These are phyloP conservation scores for Ganoderma sinense DNA, from an alignment of 1,284 basidiomycete genomes.

Conservation along the genomic window DNA sequence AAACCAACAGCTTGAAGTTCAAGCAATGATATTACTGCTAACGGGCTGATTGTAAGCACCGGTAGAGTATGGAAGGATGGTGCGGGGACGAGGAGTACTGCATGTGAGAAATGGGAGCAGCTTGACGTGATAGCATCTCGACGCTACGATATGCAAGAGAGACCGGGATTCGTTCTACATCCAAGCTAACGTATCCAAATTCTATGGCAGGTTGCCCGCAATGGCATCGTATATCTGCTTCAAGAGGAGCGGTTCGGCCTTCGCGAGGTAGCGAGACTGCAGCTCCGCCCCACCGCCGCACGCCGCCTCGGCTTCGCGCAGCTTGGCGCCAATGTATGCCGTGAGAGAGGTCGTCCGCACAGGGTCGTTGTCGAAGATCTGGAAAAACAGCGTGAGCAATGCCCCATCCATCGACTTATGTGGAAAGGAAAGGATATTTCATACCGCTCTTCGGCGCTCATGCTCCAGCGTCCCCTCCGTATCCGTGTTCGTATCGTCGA, in stretches of 20 bases:
- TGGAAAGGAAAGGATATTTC: conserved; percentile 29
- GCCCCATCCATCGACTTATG: background rate
- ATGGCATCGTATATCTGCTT: conserved; percentile 69
- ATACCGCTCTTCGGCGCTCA: conserved; percentile 70
- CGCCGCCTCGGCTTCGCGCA: conserved; percentile 66
- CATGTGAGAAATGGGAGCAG: background rate
- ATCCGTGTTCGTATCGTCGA: conserved; percentile 58
- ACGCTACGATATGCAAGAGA: conserved; percentile 3
- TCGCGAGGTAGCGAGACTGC: conserved; percentile 64
- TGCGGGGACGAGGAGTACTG: too few relatives aligned
- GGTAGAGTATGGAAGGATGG: background rate
- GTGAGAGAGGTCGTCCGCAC: conserved; percentile 70
- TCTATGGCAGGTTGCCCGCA: conserved; percentile 19
- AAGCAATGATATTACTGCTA: background rate
- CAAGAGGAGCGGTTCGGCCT: conserved; percentile 74
- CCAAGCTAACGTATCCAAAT: background rate
- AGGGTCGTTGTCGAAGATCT: conserved; percentile 76
- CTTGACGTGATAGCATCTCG: conserved; percentile 2
- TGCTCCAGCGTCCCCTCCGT: conserved; percentile 75
- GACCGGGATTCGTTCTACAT: background rate
- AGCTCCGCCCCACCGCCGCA: conserved; percentile 65
- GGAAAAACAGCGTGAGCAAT: conserved; percentile 10
- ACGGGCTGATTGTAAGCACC: background rate
- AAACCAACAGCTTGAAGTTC: background rate
- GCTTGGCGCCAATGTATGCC: conserved; percentile 58